Conservation (phyloP, 768 basidiomycete genomes). For the Austroboletus festivus region DNA sequence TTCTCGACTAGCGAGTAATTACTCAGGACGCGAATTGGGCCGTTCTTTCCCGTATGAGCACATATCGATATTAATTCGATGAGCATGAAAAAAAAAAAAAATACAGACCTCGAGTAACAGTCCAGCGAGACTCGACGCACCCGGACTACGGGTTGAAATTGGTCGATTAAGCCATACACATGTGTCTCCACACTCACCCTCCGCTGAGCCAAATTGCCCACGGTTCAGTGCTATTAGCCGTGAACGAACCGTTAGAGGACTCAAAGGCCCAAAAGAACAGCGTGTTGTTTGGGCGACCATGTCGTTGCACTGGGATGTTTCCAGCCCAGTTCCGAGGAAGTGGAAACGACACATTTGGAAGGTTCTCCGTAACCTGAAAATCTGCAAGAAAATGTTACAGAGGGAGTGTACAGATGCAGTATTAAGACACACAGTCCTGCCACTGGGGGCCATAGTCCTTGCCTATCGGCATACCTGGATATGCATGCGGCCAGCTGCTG, state of each 20-base stretch:
- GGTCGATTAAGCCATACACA: not conserved
- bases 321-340: slow-evolving; percentile 54
- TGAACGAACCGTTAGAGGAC: slow-evolving; percentile 53
- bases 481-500: slow-evolving; percentile 35
- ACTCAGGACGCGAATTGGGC: slow-evolving; percentile 54
- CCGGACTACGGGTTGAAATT: slow-evolving; percentile 42
- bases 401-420: not conserved
- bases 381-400: slow-evolving; percentile 35
- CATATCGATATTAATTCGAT: not conserved
- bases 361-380: slow-evolving; percentile 50
- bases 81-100: not conserved
- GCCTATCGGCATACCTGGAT: slow-evolving; percentile 42
- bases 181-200: slow-evolving; percentile 40
- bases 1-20: slow-evolving; percentile 50
- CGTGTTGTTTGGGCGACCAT: slow-evolving; percentile 60
- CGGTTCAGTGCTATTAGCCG: slow-evolving; percentile 41
- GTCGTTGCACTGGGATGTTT: slow-evolving; percentile 59
- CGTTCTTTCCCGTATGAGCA: slow-evolving; percentile 52
- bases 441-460: slow-evolving; percentile 52
- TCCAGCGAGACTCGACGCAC: slow-evolving; percentile 64
- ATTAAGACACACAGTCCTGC: slow-evolving; percentile 50
- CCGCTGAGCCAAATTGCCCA: slow-evolving; percentile 76
- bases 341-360: slow-evolving; percentile 58
- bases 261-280: slow-evolving; percentile 67
- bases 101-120: slow-evolving; percentile 54